Conservation (phyloP, 1,284 basidiomycete genomes). For the Hypsizygus ulmarius region DNA sequence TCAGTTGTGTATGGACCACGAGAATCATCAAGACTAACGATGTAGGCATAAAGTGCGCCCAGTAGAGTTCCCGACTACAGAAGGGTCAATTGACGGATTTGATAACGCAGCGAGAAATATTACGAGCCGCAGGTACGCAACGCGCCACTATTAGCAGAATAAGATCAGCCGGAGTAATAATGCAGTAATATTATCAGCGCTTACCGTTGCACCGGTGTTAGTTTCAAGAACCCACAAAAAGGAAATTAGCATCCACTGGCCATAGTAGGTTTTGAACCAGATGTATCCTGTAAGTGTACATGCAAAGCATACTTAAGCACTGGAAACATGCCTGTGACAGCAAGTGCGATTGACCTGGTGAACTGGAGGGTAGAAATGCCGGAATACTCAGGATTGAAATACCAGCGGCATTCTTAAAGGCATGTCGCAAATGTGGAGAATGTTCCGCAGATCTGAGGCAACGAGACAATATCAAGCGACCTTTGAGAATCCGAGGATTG, state of each 20-base stretch:
- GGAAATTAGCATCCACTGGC: conserved; percentile 51
- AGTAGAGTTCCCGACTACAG: conserved; percentile 42
- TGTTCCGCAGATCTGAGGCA: conserved; percentile 31
- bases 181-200: conserved; percentile 1
- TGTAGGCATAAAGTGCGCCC: conserved; percentile 45
- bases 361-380: conserved; percentile 39
- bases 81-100: not conserved
- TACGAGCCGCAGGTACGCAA: conserved; percentile 47
- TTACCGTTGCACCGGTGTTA: conserved; percentile 47
- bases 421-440: conserved; percentile 45
- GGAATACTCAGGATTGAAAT: conserved; percentile 43
- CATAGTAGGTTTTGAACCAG: conserved; percentile 40
- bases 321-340: conserved; percentile 8
- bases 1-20: not conserved
- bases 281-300: conserved; percentile 27
- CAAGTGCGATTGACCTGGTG: conserved; percentile 27
- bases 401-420: conserved; percentile 46
- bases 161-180: not conserved
- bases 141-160: conserved; percentile 33
- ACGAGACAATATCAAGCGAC: conserved; percentile 36
- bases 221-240: conserved; percentile 53
- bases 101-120: conserved; percentile 10
- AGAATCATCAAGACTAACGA: conserved; percentile 31
- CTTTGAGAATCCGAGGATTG: conserved; percentile 28
- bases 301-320: not conserved